Evolutionary conservation across 148 eudicot genomes (phyloP), one percentile per base, ranked within the genome.

Genomic region (Nepenthes gracilis): DNA sequence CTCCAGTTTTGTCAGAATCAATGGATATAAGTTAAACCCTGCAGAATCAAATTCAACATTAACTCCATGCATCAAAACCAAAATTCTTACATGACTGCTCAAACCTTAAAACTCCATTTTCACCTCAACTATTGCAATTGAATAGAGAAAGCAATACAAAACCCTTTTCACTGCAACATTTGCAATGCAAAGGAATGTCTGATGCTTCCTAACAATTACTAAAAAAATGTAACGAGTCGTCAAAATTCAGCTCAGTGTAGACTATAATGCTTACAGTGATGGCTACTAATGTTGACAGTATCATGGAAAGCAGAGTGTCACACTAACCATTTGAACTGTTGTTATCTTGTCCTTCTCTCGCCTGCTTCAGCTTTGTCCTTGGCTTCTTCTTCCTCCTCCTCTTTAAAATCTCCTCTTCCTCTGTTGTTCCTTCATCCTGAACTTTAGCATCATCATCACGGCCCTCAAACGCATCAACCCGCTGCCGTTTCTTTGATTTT

Each of bases 401-500:
- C 56, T 66, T 67, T 54, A 67, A 62, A 65, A 55, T 58, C 64
- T 63, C 67, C 58, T 64, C 79, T 55, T 71, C 73, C 67, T 61
- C 74, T 61, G 54, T 66, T 53, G 68, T 64, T 12, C 50, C 66
- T 35, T 55, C 75, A 43, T 37, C 61, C 54, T 63, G 69, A 71
- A 43, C 48, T 65, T 62, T 70, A 48, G 13, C 79, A 12, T 56
- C 60, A 59, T 64, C 55, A 33, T 34, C 70, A n/a, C 63, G 61
- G 35, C 52, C 69, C 1, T 48, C 76, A 54, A 36, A 36, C 71
- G 48, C 48, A 45, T 45, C 65, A 8, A 43, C 60, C 67, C 54
- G 57, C 67, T 75, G 77, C 66, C 81, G 68, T 64, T 84, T 84
- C 64, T 79, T 80, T 5, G 50, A 50, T 55, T 78, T 60, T 4